Evolutionary conservation across 2,329 filamentous ascomycete species (phyloP).

Genomic region (Bipolaris sorokiniana): DNA sequence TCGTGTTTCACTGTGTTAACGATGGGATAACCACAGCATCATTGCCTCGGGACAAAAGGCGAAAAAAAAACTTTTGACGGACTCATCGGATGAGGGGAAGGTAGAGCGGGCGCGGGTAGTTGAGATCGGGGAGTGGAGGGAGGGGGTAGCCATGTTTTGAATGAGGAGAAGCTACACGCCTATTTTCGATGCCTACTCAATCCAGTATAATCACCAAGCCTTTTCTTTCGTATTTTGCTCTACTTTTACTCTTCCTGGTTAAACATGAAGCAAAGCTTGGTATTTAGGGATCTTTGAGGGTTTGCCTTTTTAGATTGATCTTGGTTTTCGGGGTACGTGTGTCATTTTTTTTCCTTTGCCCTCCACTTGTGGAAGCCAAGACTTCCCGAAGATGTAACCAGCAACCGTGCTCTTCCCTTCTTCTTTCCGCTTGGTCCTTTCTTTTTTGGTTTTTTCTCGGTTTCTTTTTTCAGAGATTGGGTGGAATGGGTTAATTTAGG

Average conservation of each 20-base stretch:
- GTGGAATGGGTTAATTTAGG: not conserved
- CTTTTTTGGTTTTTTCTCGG: not conserved
- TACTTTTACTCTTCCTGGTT: conserved; percentile 1
- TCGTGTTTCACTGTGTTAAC: no score
- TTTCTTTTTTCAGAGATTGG: not conserved
- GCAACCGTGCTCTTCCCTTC: no score
- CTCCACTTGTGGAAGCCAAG: no score
- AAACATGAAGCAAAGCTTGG: not conserved
- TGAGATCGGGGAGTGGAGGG: not conserved
- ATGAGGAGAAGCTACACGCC: conserved; percentile 14
- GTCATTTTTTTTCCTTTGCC: no score
- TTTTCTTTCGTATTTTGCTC: not conserved
- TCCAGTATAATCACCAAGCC: conserved; percentile 1
- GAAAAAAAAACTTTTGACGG: no score
- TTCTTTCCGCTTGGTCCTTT: no score
- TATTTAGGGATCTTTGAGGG: not conserved
- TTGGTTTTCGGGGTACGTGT: not conserved
- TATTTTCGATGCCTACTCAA: conserved; percentile 11
- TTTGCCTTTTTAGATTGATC: not conserved
- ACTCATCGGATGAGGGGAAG: no score
- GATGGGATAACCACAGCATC: no score
- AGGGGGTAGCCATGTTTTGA: not conserved
- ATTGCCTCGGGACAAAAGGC: no score
- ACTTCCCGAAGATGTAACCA: no score
- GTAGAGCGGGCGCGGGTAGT: no score